Base-by-base conservation (phyloP, 805 yeast species). In the Priceomyces medius region DNA sequence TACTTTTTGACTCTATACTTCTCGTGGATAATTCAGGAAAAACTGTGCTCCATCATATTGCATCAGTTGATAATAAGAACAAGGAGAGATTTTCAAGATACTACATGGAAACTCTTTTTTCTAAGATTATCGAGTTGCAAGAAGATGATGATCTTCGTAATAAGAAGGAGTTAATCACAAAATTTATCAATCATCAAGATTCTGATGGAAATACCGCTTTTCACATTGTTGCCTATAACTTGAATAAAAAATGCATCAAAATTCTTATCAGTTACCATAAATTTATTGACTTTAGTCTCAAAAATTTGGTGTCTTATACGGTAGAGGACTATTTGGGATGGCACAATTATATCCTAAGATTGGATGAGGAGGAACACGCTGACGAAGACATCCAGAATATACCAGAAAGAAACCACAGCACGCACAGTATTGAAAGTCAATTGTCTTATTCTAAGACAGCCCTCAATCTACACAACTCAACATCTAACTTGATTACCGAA, bases 191-290 rank as follows among this genome's bases (percentile, higher is more conserved):
- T 58, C 85, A 85, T n/a, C 87, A 84, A 48, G 99, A 93, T 64
- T 71, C 80, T 41, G 90, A 90, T 54, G 99, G 99, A 19, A 97
- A 93, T 59, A 93, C 99, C 0, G 90, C 97, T 36, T 71, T 93
- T 45, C 95, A 90, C 57, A 86, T 93, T 42, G 95, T 95, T 0
- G 93, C 97, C 17, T 71, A 80, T 31, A 66, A 76, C 17, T 93
- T 96, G 17, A 78, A 84, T 37, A 64, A 75, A 41, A 81, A 86
- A 38, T 78, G 93, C 41, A 89, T 87, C 18, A 88, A 85, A 46
- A 88, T 88, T 44, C 73, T 93, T 40, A 65, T 93, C 32, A 91
- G 85, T 47, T 84, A 88, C 43, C 97, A 97, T 32, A 96, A 95
- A 20, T 67, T 71, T 51, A 74, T 71, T 47, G 80, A 73, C 60